Evolutionary conservation across 441 rosid species (phyloP), one percentile per base, ranked within the genome.

Genomic region (Manihot esculenta): DNA sequence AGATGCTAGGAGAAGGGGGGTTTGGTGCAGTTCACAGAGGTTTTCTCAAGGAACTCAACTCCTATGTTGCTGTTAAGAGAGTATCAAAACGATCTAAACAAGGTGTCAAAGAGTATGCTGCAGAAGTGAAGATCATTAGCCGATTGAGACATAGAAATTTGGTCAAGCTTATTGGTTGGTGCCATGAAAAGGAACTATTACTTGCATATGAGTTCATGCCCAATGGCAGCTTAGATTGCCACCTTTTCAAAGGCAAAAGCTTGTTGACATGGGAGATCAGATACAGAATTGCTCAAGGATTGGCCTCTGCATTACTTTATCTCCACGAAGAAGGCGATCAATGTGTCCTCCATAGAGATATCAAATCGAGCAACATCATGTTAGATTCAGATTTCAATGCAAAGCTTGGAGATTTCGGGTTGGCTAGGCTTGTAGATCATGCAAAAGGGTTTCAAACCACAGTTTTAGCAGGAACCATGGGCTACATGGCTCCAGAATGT

Each of bases 341-440:
- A 38, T 81, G 79, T n/a, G 72, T 81, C 3, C 33, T 78, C 8
- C 83, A 80, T 9, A 33, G 79, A 0, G 85, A 84, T 71, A 78
- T 84, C 21, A 84, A 84, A 60, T 66, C 75, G 0, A 81, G 85
- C 72, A 81, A 84, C 30, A 17, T 84, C 1, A 75, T 81, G 84
- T 20, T 79, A 54, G 84, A 79, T 44, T 74, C 77, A 0, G 8
- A 56, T 14, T 84, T 84, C 45, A 69, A 70, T 13, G 81, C 82
- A 0, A 82, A 85, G 55, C 77, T 81, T 0, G 84, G 84, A 10
- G 84, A 82, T 84, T 84, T 80, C 33, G 86, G 86, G 20, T 64
- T 85, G 12, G 82, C 82, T 0, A 68, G 83, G 65, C 49, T 77
- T 0, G 74, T 75, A 0, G 79, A 79, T 17, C 85, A 79, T 53